Base-by-base conservation (phyloP, 257 asterid genomes). In the Hygrophila difformis region DNA sequence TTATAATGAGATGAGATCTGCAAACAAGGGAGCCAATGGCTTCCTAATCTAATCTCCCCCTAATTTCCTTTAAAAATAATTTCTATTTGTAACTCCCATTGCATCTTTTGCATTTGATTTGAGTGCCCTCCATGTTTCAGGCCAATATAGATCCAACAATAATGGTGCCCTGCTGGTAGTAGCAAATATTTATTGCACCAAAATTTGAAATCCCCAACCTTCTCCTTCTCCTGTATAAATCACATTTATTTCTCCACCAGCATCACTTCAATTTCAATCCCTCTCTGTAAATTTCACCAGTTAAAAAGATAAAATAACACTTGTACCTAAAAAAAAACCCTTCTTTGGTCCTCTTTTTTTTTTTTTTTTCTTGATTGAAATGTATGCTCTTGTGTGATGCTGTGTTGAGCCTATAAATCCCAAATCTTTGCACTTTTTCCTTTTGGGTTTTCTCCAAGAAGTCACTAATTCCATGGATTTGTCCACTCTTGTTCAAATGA, bases 101-200 rank as follows among this genome's bases (percentile, higher is more conserved):
- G n/a, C n/a, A n/a, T n/a, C n/a, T 49, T 63, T 20, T 18, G 51
- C 64, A 54, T 56, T 56, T 26, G 60, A 20, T 48, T 41, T 29
- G 38, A 56, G 43, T 60, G 53, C 57, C 62, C n/a, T n/a, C n/a
- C 33, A 26, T 26, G 31, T 26, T 12, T 41, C n/a, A 26, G 46
- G 47, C 22, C 41, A 47, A 63, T 23, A 59, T 55, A 31, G 71
- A 61, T 67, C 73, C 76, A 54, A 66, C 41, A 61, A 55, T 67
- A 43, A 67, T 61, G 78, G 63, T 66, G 20, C 33, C 34, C 47
- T 61, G 61, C 67, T 67, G 66, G 34, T 57, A 18, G n/a, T n/a
- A n/a, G n/a, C n/a, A n/a, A n/a, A 53, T 36, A 68, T 71, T 72
- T 53, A 57, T 74, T 72, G 74, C 79, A 52, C 2, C 60, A 26